Conservation (phyloP, 2,329 filamentous ascomycete genomes). For the Teratosphaeria gauchensis region DNA sequence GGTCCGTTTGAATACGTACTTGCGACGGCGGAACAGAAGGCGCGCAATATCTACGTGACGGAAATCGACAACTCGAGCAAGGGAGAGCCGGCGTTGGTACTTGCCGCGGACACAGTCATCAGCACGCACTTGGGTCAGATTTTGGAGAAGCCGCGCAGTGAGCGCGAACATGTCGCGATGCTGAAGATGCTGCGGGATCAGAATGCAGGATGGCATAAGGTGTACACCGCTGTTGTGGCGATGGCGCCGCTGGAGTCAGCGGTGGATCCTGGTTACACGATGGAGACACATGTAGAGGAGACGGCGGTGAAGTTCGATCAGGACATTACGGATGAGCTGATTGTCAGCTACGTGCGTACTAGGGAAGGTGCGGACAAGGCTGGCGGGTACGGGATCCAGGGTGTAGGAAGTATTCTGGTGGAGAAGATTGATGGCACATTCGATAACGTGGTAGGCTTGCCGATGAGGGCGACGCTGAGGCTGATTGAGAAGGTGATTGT, state of each 20-base stretch:
- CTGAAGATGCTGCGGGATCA: slow-evolving; percentile 71
- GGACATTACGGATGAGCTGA: slow-evolving; percentile 65
- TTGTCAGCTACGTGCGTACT: slow-evolving; percentile 69
- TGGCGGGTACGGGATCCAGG: slow-evolving; percentile 90
- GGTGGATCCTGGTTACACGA: slow-evolving; percentile 71
- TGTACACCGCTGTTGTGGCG: slow-evolving; percentile 77
- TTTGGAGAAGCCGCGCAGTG: slow-evolving; percentile 79
- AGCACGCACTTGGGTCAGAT: slow-evolving; percentile 66
- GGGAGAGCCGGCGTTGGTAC: slow-evolving; percentile 71
- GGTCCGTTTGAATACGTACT: slow-evolving; percentile 86
- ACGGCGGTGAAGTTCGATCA: slow-evolving; percentile 80
- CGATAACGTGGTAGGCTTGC: slow-evolving; percentile 91
- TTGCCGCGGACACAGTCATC: slow-evolving; percentile 86
- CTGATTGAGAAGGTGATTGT: slow-evolving; percentile 78
- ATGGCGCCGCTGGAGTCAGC: slow-evolving; percentile 75
- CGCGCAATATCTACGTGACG: slow-evolving; percentile 58
- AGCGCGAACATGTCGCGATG: slow-evolving; percentile 76
- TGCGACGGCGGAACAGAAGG: slow-evolving; percentile 76
- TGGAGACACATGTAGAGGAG: slow-evolving; percentile 77
- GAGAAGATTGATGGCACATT: slow-evolving; percentile 81
- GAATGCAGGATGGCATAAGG: slow-evolving; percentile 53
- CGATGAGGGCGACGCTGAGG: slow-evolving; percentile 65
- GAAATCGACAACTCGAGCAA: slow-evolving; percentile 46
- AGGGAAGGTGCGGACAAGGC: slow-evolving; percentile 93
- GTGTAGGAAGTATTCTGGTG: slow-evolving; percentile 73